Base-by-base conservation (phyloP, 1,284 basidiomycete species). In the Boletus semigastroideus region DNA sequence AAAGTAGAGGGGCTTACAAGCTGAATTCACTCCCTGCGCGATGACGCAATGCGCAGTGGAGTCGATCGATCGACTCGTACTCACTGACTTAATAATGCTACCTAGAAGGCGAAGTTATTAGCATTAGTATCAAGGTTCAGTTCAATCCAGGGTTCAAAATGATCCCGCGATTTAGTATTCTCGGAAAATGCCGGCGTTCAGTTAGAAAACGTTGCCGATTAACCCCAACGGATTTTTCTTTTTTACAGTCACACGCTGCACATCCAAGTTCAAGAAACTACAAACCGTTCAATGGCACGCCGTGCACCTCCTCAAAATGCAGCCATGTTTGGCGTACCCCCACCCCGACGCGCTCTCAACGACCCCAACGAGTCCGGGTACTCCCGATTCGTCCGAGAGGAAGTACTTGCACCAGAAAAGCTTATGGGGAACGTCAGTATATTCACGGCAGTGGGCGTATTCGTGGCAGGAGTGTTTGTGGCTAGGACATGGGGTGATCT, bases 401-500 rank as follows among this genome's bases (percentile, higher is more conserved):
- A 90, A 71, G 73, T 90, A 34, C 78, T 78, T 52, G 77, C 86
- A 41, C 83, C 84, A 8, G 86, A 90, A 58, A 89, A 90, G 68
- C 60, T 86, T 20, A 72, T 78, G 14, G 87, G 87, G 52, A 90
- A 90, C 65, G 62, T 89, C 60, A 86, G 77, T 63, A 79, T 90
- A 56, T 58, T 83, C 36, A 80, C 82, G 11, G 84, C 84, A 19
- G 69, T 85, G 12, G 74, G 76, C 13, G 68, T 89, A 54, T 90
- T 90, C 61, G 69, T 81, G 20, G 85, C 78, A 20, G 86, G 87
- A 6, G 82, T 90, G 53, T 67, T 82, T 45, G 78, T 73, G 12
- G 78, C 83, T 30, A 78, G 88, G 68, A 78, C 78, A 25, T 90
- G 83, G 81, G 88, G 87, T n/a, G 86, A 87, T 42, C 65, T 88